Percentiles rank a stretch among this genome's conserved stretches.
Conservation (phyloP, 1,284 basidiomycete species). For the Apiotrichum porosum region DNA sequence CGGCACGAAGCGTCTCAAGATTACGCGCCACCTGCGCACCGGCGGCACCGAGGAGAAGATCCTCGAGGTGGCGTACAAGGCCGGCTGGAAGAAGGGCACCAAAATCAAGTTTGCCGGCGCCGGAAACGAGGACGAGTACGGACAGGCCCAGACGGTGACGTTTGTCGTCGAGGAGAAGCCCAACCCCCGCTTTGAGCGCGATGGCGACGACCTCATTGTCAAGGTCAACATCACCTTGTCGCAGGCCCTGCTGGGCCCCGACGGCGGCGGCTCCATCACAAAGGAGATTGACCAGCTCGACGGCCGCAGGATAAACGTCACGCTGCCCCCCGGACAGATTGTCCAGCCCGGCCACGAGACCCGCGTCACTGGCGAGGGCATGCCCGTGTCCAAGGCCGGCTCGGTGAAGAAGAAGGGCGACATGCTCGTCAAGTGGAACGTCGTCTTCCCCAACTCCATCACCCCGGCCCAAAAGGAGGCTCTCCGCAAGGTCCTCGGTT, state of each 20-base stretch:
- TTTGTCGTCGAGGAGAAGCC: slow-evolving; percentile 90
- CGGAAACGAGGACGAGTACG: slow-evolving; percentile 72
- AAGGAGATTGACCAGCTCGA: slow-evolving; percentile 64
- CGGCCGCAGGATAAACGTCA: slow-evolving; percentile 66
- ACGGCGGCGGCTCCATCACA: slow-evolving; percentile 50
- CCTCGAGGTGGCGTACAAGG: slow-evolving; percentile 78
- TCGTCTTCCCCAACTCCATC: slow-evolving; percentile 73
- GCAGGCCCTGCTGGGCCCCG: slow-evolving; percentile 64
- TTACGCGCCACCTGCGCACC: slow-evolving; percentile 66
- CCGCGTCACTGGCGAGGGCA: slow-evolving; percentile 70
- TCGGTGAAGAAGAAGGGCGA: slow-evolving; percentile 70
- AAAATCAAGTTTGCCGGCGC: slow-evolving; percentile 83
- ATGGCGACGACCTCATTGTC: slow-evolving; percentile 71
- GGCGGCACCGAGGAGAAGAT: slow-evolving; percentile 84
- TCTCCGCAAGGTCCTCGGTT: slow-evolving; percentile 61
- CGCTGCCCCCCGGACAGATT: slow-evolving; percentile 62
- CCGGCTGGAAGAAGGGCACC: slow-evolving; percentile 67
- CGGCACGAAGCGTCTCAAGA: slow-evolving; percentile 81
- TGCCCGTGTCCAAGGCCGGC: slow-evolving; percentile 83
- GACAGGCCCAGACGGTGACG: slow-evolving; percentile 70
- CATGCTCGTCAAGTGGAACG: slow-evolving; percentile 73
- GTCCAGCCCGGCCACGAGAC: slow-evolving; percentile 76
- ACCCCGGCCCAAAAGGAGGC: slow-evolving; percentile 72
- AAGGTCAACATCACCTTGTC: slow-evolving; percentile 66
- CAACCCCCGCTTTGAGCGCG: slow-evolving; percentile 66